Evolutionary conservation across 257 asterid species (phyloP).

Genomic region (Osmanthus fragrans): DNA sequence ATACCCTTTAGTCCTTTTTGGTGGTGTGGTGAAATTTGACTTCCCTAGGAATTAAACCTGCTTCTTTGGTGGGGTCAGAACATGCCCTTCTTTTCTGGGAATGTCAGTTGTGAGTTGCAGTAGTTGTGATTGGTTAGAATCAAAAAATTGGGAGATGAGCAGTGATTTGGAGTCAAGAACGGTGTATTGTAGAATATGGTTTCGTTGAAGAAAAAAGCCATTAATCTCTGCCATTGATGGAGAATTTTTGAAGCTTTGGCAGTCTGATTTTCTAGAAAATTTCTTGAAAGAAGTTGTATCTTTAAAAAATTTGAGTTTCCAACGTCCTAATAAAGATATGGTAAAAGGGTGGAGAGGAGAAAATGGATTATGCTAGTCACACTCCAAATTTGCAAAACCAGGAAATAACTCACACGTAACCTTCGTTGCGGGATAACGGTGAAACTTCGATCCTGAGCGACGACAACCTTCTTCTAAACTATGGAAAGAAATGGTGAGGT

Average conservation of each 20-base stretch:
- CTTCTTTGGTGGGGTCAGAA: conserved; percentile 67
- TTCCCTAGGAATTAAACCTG: conserved; percentile 59
- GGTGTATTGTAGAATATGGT: conserved; percentile 33
- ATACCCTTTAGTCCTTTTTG: conserved; percentile 44
- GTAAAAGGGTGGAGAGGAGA: neutral
- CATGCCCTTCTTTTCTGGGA: conserved; percentile 23
- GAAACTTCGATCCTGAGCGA: no score
- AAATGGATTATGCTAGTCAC: no score
- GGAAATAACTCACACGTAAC: no score
- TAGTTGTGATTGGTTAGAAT: conserved; percentile 46
- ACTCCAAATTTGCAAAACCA: no score
- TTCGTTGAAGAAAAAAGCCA: conserved; percentile 38
- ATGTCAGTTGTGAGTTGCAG: conserved; percentile 53
- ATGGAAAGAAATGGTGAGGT: no score
- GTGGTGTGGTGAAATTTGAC: conserved; percentile 52
- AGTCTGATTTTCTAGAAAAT: neutral
- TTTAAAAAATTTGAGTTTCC: conserved; percentile 34
- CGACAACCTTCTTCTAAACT: no score
- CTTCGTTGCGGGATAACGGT: no score
- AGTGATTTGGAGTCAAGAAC: conserved; percentile 64
- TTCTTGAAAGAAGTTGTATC: conserved; percentile 4
- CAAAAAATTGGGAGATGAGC: conserved; percentile 63
- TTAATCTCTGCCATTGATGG: conserved; percentile 57
- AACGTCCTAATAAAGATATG: conserved; percentile 70
- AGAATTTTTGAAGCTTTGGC: neutral